phyloP scores from a whole-genome alignment of 1,284 basidiomycete genomes.

The Cryptococcus deneoformans region DNA sequence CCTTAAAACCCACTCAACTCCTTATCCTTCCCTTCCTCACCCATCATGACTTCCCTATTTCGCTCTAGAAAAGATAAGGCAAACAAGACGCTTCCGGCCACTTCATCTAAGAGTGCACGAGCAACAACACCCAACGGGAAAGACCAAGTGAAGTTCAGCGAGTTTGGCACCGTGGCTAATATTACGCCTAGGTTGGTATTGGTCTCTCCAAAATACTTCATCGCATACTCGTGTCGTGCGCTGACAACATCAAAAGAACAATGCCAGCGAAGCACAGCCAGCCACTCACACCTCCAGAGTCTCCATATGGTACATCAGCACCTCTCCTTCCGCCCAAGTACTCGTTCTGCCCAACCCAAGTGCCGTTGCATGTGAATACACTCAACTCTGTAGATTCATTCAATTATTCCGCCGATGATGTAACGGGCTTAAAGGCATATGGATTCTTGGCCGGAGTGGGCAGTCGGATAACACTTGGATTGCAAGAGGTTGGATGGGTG shows the following conservation, averaged over 20 bases:
- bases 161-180: slow-evolving; percentile 4
- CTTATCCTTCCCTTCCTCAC: neutral
- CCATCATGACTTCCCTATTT: slow-evolving; percentile 11
- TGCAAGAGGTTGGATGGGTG: slow-evolving; percentile 68
- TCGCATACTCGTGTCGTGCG: neutral
- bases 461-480: slow-evolving; percentile 56
- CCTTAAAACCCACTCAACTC: neutral
- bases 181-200: too few relatives aligned
- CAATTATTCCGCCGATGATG: slow-evolving; percentile 23
- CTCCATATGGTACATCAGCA: slow-evolving; percentile 8
- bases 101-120: neutral
- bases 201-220: too few relatives aligned
- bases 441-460: slow-evolving; percentile 34
- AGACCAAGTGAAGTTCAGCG: neutral
- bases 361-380: slow-evolving; percentile 24
- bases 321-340: slow-evolving; percentile 31
- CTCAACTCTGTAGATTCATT: slow-evolving; percentile 31
- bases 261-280: neutral
- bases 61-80: slow-evolving; percentile 5
- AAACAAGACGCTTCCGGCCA: slow-evolving; percentile 3
- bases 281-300: neutral
- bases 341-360: slow-evolving; percentile 30
- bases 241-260: slow-evolving; percentile 5
- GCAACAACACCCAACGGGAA: neutral
- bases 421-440: slow-evolving; percentile 23